phyloP scores from a whole-genome alignment of 345 rosid species.

The Raphanus sativus region DNA sequence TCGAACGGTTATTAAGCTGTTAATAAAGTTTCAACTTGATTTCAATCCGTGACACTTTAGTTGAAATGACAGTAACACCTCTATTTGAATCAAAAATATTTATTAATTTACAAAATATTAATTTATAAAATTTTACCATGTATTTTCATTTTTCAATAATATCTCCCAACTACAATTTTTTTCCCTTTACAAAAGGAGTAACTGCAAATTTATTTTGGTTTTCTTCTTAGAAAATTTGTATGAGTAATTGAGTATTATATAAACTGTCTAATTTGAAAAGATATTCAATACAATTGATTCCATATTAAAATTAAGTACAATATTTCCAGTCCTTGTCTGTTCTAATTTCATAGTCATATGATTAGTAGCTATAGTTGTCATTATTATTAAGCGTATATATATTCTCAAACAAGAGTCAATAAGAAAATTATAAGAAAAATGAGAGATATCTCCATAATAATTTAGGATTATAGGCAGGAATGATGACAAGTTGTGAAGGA shows the following conservation, averaged over 20 bases:
- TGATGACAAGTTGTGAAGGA: slow-evolving; percentile 37
- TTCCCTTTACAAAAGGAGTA: not conserved
- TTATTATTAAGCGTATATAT: slow-evolving; percentile 16
- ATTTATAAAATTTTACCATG: not conserved
- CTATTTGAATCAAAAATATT: not conserved
- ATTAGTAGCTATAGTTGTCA: slow-evolving; percentile 24
- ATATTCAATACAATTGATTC: not conserved
- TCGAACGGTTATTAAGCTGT: not conserved
- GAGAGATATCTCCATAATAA: slow-evolving; percentile 14
- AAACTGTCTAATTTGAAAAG: not conserved
- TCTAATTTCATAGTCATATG: slow-evolving; percentile 8
- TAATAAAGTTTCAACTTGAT: not conserved
- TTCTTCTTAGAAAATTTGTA: not conserved
- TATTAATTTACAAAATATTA: not conserved
- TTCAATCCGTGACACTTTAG: slow-evolving; percentile 19
- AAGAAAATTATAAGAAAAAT: slow-evolving; percentile 5
- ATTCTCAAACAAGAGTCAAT: not conserved
- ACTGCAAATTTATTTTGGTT: not conserved
- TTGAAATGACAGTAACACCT: not conserved
- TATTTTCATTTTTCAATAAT: not conserved
- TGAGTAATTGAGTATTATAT: not conserved
- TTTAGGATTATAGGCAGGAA: slow-evolving; percentile 35
- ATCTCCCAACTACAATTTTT: not conserved
- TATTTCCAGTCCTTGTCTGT: not conserved
- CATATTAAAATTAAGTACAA: not conserved